Conservation (phyloP, 169 alveolate genomes). For the Plasmodium coatneyi region DNA sequence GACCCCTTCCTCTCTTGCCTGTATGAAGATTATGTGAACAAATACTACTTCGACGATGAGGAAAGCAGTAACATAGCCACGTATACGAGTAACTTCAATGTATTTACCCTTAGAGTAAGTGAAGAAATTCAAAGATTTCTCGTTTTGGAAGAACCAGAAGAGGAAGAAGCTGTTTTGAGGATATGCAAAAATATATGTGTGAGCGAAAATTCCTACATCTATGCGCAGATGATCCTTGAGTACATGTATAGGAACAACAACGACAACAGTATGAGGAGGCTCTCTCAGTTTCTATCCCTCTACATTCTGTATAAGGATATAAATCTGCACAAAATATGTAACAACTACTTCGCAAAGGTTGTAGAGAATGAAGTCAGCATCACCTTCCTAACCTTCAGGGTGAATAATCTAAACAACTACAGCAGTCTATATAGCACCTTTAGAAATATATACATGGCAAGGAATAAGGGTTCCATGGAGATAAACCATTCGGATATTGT, state of each 20-base stretch:
- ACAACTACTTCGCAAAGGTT: constrained; percentile 37
- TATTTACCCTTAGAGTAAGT: constrained; percentile 89
- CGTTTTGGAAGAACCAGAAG: constrained; percentile 83
- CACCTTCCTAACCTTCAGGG: constrained; percentile 34
- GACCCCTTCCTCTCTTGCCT: constrained; percentile 88
- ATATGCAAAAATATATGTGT: constrained; percentile 83
- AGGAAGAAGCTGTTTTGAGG: constrained; percentile 80
- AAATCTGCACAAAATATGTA: constrained; percentile 35
- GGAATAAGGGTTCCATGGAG: constrained; percentile 68
- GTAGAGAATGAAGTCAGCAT: constrained; percentile 67
- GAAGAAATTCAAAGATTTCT: constrained; percentile 89
- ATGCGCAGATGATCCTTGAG: constrained; percentile 91
- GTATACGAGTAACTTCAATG: constrained; percentile 91
- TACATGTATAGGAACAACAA: constrained; percentile 90
- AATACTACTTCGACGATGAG: constrained; percentile 72
- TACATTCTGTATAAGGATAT: constrained; percentile 63
- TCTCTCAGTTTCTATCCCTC: constrained; percentile 86
- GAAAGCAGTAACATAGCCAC: constrained; percentile 69
- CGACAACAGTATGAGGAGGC: constrained; percentile 90
- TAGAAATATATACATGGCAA: constrained; percentile 66
- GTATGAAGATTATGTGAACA: constrained; percentile 87
- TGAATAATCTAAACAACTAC: constrained; percentile 50
- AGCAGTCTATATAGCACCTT: constrained; percentile 24
- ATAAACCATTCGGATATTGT: constrained; percentile 47
- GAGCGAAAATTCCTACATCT: constrained; percentile 92